phyloP scores from a whole-genome alignment of 768 basidiomycete species.

The Auricularia sp. region DNA sequence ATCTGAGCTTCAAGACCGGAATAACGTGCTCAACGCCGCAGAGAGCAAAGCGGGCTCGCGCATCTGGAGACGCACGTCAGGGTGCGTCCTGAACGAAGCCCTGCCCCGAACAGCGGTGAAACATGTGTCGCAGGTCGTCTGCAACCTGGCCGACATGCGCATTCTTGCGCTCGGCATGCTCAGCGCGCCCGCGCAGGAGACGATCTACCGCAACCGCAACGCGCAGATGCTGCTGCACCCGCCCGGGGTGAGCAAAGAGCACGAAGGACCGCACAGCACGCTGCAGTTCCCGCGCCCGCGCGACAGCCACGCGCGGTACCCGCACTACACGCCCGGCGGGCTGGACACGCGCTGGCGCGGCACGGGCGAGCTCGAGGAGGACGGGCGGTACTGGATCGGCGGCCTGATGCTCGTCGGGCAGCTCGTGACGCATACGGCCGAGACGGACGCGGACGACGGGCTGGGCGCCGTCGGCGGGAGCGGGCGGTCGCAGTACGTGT shows the following conservation, averaged over 20 bases:
- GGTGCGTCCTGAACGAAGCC: conserved; percentile 31
- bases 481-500: conserved; percentile 52
- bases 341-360: conserved; percentile 55
- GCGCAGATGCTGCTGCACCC: conserved; percentile 63
- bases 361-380: conserved; percentile 35
- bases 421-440: conserved; percentile 23
- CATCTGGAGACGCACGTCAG: conserved; percentile 58
- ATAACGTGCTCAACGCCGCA: conserved; percentile 17
- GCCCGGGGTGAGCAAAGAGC: conserved; percentile 30
- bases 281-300: conserved; percentile 52
- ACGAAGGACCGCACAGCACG: conserved; percentile 3
- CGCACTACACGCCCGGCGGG: conserved; percentile 63
- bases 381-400: conserved; percentile 65
- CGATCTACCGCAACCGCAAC: conserved; percentile 49
- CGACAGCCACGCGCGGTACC: conserved; percentile 49
- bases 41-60: conserved; percentile 57
- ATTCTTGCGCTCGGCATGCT: conserved; percentile 64
- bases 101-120: neutral
- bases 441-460: conserved; percentile 35
- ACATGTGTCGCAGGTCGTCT: conserved; percentile 40
- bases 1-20: neutral
- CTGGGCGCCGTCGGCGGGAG: conserved; percentile 37
- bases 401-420: conserved; percentile 39
- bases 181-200: conserved; percentile 39
- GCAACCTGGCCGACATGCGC: conserved; percentile 62